These are phyloP conservation scores for Fonsecaea erecta DNA, from an alignment of 2,329 filamentous ascomycete species.

Conservation along the genomic window DNA sequence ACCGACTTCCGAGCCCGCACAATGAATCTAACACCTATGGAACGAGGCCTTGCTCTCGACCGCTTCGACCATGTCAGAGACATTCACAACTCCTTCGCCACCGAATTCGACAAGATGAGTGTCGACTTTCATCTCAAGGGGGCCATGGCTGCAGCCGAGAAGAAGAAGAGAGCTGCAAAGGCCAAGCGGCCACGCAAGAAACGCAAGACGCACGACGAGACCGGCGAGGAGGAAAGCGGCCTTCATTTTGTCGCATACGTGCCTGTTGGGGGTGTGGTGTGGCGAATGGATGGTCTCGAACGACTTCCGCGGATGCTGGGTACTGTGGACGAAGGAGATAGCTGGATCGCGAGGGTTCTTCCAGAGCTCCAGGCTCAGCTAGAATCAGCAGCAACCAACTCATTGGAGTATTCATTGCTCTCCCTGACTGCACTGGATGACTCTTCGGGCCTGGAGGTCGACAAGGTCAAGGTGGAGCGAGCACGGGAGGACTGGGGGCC, in stretches of 20 bases:
- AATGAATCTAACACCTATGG: constrained; percentile 67
- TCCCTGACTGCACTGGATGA: constrained; percentile 26
- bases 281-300: constrained; percentile 87
- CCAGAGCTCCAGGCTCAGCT: constrained; percentile 26
- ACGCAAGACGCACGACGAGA: constrained; percentile 48
- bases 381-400: constrained; percentile 20
- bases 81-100: constrained; percentile 86
- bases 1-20: constrained; percentile 75
- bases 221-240: constrained; percentile 62
- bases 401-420: constrained; percentile 32
- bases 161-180: constrained; percentile 43
- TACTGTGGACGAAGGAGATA: constrained; percentile 40
- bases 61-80: constrained; percentile 75
- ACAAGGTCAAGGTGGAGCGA: constrained; percentile 30
- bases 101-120: constrained; percentile 49
- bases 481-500: constrained; percentile 37
- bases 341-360: constrained; percentile 31
- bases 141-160: constrained; percentile 48
- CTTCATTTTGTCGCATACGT: constrained; percentile 93
- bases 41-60: constrained; percentile 76
- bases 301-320: constrained; percentile 68
- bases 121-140: constrained; percentile 55
- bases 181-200: constrained; percentile 40
- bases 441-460: constrained; percentile 19
- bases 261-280: constrained; percentile 72